These are phyloP conservation scores for Pseudocercospora eumusae DNA, from an alignment of 2,329 filamentous ascomycete species.

Conservation along the genomic window DNA sequence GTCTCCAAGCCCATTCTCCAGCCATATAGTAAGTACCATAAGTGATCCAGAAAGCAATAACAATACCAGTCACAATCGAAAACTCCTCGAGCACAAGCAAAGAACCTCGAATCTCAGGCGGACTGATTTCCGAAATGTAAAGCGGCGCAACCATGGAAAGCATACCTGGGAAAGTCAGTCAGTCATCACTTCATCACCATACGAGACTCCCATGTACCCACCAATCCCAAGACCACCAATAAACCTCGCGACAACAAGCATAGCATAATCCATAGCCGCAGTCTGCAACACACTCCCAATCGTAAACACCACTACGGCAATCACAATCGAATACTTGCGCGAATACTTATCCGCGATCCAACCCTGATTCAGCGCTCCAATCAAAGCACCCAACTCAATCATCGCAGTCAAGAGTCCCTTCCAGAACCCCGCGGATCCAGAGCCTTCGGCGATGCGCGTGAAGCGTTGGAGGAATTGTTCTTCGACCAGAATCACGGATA, in stretches of 20 bases:
- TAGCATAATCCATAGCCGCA: slow-evolving; percentile 33
- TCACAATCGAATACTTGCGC: slow-evolving; percentile 47
- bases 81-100: slow-evolving; percentile 53
- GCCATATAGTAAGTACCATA: slow-evolving; percentile 55
- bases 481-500: slow-evolving; percentile 49
- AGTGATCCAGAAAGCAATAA: slow-evolving; percentile 57
- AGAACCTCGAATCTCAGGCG: slow-evolving; percentile 50
- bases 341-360: slow-evolving; percentile 48
- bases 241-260: slow-evolving; percentile 38
- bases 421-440: slow-evolving; percentile 66
- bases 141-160: slow-evolving; percentile 43
- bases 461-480: slow-evolving; percentile 47
- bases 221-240: slow-evolving; percentile 40
- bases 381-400: slow-evolving; percentile 46
- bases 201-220: background rate
- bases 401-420: slow-evolving; percentile 55
- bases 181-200: background rate
- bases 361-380: slow-evolving; percentile 38
- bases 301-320: slow-evolving; percentile 47
- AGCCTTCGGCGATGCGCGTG: slow-evolving; percentile 37
- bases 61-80: slow-evolving; percentile 51
- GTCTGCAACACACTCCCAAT: slow-evolving; percentile 49
- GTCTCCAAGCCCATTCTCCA: slow-evolving; percentile 51
- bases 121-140: slow-evolving; percentile 85
- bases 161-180: slow-evolving; percentile 22